Evolutionary conservation across 371 early-diverging fungal genomes (phyloP).

Genomic region (Saksenaea oblongispora): DNA sequence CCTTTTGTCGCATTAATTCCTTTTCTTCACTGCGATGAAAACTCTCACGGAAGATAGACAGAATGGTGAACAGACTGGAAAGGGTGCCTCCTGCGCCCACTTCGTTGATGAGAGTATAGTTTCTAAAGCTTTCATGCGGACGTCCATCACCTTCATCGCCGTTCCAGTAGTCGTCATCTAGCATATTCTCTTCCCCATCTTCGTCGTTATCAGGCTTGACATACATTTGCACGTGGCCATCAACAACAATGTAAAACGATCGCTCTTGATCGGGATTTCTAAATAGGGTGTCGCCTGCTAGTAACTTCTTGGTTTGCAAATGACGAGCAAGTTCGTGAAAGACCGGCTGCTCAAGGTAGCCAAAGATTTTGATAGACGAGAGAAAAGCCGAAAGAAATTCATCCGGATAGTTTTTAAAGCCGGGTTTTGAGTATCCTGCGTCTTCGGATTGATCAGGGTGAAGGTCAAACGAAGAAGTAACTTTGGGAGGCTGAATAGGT

Average conservation of each 20-base stretch:
- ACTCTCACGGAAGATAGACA: conserved; percentile 89
- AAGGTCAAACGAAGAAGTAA: conserved; percentile 73
- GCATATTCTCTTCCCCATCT: conserved; percentile 18
- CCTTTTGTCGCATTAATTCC: conserved; percentile 37
- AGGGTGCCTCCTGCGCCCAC: conserved; percentile 91
- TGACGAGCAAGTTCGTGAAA: conserved; percentile 93
- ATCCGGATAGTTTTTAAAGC: conserved; percentile 69
- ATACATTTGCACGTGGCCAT: conserved; percentile 90
- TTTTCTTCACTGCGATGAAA: conserved; percentile 60
- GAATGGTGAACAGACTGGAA: conserved; percentile 88
- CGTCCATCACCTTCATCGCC: conserved; percentile 27
- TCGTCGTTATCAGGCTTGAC: conserved; percentile 47
- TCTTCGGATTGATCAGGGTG: conserved; percentile 77
- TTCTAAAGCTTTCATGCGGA: conserved; percentile 35
- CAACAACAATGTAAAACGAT: conserved; percentile 93
- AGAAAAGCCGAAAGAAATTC: conserved; percentile 86
- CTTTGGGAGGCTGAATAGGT: conserved; percentile 54
- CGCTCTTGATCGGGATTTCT: conserved; percentile 73
- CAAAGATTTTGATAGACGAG: conserved; percentile 94
- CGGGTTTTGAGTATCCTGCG: conserved; percentile 44
- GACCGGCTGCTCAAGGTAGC: conserved; percentile 94
- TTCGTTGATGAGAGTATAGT: conserved; percentile 84
- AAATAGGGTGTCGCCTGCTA: conserved; percentile 87
- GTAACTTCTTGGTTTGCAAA: conserved; percentile 81
- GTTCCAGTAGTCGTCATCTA: conserved; percentile 19